A percentile compares a stretch with the other conserved stretches of the same genome.
phyloP scores from a whole-genome alignment of 129 eudicot genomes.

The Flaveria linearis region DNA sequence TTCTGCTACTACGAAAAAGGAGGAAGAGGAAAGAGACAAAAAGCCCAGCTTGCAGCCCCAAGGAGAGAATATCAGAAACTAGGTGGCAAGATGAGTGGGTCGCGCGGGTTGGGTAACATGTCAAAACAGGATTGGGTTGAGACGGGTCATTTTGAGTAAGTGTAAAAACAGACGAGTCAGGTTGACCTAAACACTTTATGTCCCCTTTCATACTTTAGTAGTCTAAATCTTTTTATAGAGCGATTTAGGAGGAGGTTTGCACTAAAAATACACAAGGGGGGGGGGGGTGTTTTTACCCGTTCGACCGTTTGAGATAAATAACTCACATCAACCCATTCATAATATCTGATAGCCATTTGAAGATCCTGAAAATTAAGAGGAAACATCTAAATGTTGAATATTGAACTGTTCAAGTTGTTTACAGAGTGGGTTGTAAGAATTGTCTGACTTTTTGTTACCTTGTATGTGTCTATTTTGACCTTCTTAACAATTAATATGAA shows the following conservation, averaged over 20 bases:
- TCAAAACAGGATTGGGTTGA: not conserved
- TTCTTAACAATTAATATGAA: no score
- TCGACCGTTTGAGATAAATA: no score
- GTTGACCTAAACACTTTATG: not conserved
- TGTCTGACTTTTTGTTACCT: no score
- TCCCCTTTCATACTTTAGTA: not conserved
- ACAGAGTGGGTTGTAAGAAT: not conserved
- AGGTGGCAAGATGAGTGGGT: slow-evolving; percentile 4
- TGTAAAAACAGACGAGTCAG: not conserved
- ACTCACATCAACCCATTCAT: no score
- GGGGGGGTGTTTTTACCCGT: no score
- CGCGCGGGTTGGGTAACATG: slow-evolving; percentile 1
- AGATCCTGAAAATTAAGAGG: slow-evolving; percentile 6
- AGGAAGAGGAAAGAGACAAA: not conserved
- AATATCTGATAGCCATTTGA: no score
- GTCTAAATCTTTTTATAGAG: not conserved
- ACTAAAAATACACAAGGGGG: not conserved
- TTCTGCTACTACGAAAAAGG: not conserved
- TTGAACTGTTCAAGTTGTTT: slow-evolving; percentile 4
- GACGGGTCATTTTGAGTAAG: not conserved
- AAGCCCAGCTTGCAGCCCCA: no score
- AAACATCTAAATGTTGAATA: slow-evolving; percentile 2
- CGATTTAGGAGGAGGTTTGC: not conserved
- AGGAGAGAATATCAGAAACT: not conserved
- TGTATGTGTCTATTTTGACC: no score